Conservation (phyloP, 495 filamentous ascomycete genomes). For the Aspergillus asperescens region DNA sequence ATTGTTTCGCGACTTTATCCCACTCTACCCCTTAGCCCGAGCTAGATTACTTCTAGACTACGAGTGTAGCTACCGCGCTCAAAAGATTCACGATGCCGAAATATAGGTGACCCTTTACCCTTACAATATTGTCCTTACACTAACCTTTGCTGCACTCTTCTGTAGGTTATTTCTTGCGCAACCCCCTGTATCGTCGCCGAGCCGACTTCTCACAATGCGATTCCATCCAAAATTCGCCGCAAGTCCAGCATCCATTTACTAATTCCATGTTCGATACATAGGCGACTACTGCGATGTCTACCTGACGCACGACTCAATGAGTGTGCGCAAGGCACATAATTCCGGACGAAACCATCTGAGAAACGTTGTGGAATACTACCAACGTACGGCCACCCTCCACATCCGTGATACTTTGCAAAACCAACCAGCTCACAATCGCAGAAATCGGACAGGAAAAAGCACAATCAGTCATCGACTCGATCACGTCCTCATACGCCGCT, state of each 20-base stretch:
- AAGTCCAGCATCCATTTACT: constrained; percentile 12
- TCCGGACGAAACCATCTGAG: constrained; percentile 91
- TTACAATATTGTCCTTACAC: constrained; percentile 21
- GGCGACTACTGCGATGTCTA: constrained; percentile 99
- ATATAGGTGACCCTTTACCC: constrained; percentile 56
- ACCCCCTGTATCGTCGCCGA: constrained; percentile 8
- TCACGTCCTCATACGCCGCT: constrained; percentile 89
- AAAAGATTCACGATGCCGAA: constrained; percentile 60
- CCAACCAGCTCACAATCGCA: constrained; percentile 25
- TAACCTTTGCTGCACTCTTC: constrained; percentile 59
- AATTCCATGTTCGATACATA: constrained; percentile 31
- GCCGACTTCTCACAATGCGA: background rate
- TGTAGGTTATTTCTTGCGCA: constrained; percentile 47
- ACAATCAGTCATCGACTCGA: constrained; percentile 94
- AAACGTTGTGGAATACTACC: constrained; percentile 98
- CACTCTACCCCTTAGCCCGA: constrained; percentile 11
- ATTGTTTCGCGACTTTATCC: background rate
- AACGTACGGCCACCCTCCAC: constrained; percentile 55
- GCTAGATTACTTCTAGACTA: constrained; percentile 21
- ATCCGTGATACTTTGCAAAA: background rate
- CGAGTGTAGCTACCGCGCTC: constrained; percentile 17
- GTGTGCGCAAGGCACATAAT: constrained; percentile 97
- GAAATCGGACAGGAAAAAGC: constrained; percentile 99
- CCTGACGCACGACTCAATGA: constrained; percentile 99
- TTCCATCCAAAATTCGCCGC: background rate